Conservation (phyloP, 2,329 filamentous ascomycete species). For the Cladosporium sp. region DNA sequence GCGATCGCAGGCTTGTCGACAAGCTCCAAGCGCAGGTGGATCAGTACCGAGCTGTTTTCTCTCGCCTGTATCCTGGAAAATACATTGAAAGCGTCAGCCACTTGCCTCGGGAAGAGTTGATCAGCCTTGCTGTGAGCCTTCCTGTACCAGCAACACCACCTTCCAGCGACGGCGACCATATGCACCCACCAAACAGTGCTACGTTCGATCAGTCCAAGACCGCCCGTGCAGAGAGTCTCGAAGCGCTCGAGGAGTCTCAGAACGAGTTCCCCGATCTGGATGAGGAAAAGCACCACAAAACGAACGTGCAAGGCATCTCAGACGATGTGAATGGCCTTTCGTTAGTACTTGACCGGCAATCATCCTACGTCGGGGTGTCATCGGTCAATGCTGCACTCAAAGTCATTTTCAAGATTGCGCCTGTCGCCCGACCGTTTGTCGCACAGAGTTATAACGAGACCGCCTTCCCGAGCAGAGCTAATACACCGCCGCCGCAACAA, state of each 20-base stretch:
- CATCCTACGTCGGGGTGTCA: constrained; percentile 36
- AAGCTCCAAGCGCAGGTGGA: constrained; percentile 54
- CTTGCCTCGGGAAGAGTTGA: constrained; percentile 46
- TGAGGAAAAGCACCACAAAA: constrained; percentile 52
- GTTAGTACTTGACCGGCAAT: constrained; percentile 32
- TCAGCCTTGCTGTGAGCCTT: constrained; percentile 45
- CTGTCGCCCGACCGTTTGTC: constrained; percentile 30
- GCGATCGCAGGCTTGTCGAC: constrained; percentile 55
- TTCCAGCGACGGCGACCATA: constrained; percentile 35
- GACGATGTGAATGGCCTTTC: constrained; percentile 38
- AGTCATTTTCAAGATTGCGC: constrained; percentile 35
- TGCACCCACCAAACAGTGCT: constrained; percentile 17
- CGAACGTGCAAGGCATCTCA: constrained; percentile 44
- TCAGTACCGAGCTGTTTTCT: constrained; percentile 45
- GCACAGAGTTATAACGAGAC: constrained; percentile 30
- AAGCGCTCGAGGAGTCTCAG: constrained; percentile 65
- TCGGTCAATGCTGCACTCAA: constrained; percentile 37
- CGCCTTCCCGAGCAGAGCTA: constrained; percentile 30
- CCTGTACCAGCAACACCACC: constrained; percentile 42
- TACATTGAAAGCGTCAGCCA: constrained; percentile 43
- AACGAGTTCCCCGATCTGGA: constrained; percentile 57
- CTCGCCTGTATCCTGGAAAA: constrained; percentile 45
- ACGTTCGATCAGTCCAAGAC: constrained; percentile 36
- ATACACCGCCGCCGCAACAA: constrained; percentile 27
- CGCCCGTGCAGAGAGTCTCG: constrained; percentile 55